Base-by-base conservation (phyloP, 1,284 basidiomycete species). In the Tylopilus orsonianus region DNA sequence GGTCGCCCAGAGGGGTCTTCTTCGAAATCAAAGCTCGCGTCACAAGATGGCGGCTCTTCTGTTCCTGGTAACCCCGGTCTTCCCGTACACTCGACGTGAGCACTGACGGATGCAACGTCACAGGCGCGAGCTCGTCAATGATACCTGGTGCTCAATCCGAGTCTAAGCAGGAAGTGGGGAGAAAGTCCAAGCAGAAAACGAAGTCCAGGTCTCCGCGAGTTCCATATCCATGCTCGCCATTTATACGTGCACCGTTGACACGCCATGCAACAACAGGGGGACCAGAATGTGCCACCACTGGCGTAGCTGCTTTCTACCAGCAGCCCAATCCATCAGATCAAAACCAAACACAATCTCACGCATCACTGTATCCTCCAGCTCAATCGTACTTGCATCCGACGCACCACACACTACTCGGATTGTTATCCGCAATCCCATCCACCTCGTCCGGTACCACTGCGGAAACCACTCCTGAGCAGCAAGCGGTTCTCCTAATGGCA, bases 1-100 rank as follows among this genome's bases (percentile, higher is more conserved):
- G 63, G 67, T 32, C 65, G 63, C 20, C 63, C 63, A 0, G 67
- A 66, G 27, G 58, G 65, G 2, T 60, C 61, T 3, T 49, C 41
- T 1, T 62, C 54, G 14, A 65, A 65, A 34, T 39, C 42, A 18
- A 64, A 48, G 22, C 8, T 9, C 1, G 49, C 44, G 13, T n/a
- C 24, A 0, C 45, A 48, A 18, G 13, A 23, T 4, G 24, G 24
- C 10, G 6, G 33, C 26, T 36, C 56, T 42, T 50, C 48, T 33
- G 12, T 23, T 32, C 19, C n/a, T 30, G 56, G 62, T 60, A 47
- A 54, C 33, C 5, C 6, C 10, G 0, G 20, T 36, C 27, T 24
- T 23, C 19, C 7, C 24, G 7, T 3, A 18, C 22, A 27, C 0
- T 14, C 3, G 2, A 16, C 10, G 2, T 3, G 1, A 4, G 33